Evolutionary conservation across 768 basidiomycete genomes (phyloP).

Genomic region (Trametes gibbosa): DNA sequence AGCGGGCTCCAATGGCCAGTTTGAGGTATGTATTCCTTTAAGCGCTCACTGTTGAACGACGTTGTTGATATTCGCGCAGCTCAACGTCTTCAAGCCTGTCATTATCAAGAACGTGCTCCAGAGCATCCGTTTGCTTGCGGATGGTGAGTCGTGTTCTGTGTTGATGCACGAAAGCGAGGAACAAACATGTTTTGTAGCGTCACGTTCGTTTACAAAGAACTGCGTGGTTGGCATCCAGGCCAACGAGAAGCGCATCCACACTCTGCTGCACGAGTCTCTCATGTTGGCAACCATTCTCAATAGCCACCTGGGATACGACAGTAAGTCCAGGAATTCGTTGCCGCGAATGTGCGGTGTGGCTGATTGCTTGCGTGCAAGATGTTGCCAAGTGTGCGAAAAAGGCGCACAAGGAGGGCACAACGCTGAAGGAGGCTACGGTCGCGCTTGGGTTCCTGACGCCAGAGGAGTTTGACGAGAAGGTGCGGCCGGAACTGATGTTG

Average conservation of each 20-base stretch:
- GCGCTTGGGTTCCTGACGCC: slow-evolving; percentile 79
- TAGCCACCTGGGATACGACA: slow-evolving; percentile 95
- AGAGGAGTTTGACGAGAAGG: slow-evolving; percentile 94
- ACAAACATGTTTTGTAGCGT: slow-evolving; percentile 42
- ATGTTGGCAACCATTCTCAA: slow-evolving; percentile 99
- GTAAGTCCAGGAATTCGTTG: slow-evolving; percentile 46
- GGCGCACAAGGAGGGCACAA: slow-evolving; percentile 98
- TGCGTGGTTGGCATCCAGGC: slow-evolving; percentile 96
- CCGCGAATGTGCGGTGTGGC: slow-evolving; percentile 6
- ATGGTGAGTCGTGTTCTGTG: slow-evolving; percentile 52
- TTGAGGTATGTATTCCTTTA: slow-evolving; percentile 62
- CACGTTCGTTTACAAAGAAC: slow-evolving; percentile 94
- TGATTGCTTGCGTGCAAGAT: slow-evolving; percentile 46
- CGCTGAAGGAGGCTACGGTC: slow-evolving; percentile 93
- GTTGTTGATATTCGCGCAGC: slow-evolving; percentile 38
- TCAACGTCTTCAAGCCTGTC: slow-evolving; percentile 99
- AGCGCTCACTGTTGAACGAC: not conserved
- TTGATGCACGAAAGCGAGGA: not conserved
- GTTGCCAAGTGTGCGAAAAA: slow-evolving; percentile 99
- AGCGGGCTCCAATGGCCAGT: slow-evolving; percentile 93
- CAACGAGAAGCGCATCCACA: slow-evolving; percentile 90
- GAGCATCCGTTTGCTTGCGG: slow-evolving; percentile 89
- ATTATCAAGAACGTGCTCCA: slow-evolving; percentile 98
- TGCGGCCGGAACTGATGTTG: slow-evolving; percentile 89
- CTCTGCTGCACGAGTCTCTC: slow-evolving; percentile 88